Conservation (phyloP, 495 filamentous ascomycete species). For the Penicillium paxilli region DNA sequence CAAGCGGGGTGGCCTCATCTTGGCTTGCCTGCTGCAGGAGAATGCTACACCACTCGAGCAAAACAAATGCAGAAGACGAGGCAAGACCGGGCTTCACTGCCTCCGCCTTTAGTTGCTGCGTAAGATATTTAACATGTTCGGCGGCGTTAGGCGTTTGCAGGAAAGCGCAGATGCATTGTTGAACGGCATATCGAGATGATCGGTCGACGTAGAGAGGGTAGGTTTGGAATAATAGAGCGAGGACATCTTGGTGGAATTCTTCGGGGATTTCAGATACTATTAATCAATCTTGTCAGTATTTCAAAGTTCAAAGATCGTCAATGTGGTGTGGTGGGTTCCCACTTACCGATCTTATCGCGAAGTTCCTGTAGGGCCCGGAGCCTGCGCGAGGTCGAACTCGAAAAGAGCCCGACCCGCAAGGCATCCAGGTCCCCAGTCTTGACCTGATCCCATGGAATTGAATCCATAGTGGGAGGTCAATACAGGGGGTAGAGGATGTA, state of each 20-base stretch:
- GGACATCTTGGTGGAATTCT: conserved; percentile 41
- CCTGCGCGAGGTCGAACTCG: conserved; percentile 50
- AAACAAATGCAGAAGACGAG: conserved; percentile 77
- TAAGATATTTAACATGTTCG: conserved; percentile 59
- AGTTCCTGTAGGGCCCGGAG: conserved; percentile 49
- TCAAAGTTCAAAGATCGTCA: no score
- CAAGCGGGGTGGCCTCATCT: conserved; percentile 57
- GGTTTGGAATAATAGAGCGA: conserved; percentile 77
- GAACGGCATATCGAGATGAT: conserved; percentile 74
- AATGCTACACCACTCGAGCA: conserved; percentile 85
- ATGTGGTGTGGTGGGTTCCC: no score
- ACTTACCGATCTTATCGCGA: conserved; percentile 46
- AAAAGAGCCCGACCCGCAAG: conserved; percentile 45
- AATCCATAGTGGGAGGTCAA: conserved; percentile 47
- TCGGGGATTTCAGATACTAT: conserved; percentile 37
- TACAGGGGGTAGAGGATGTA: conserved; percentile 22
- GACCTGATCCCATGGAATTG: conserved; percentile 51
- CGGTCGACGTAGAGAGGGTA: conserved; percentile 87
- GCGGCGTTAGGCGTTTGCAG: conserved; percentile 50
- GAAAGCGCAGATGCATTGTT: conserved; percentile 69
- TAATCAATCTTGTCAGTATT: conserved; percentile 9
- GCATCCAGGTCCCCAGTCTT: conserved; percentile 47
- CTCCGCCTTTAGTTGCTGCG: conserved; percentile 60
- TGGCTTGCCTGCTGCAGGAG: conserved; percentile 63
- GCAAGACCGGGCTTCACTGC: conserved; percentile 73